phyloP scores from a whole-genome alignment of 73 alveolate genomes.

The Effrenium voratum region DNA sequence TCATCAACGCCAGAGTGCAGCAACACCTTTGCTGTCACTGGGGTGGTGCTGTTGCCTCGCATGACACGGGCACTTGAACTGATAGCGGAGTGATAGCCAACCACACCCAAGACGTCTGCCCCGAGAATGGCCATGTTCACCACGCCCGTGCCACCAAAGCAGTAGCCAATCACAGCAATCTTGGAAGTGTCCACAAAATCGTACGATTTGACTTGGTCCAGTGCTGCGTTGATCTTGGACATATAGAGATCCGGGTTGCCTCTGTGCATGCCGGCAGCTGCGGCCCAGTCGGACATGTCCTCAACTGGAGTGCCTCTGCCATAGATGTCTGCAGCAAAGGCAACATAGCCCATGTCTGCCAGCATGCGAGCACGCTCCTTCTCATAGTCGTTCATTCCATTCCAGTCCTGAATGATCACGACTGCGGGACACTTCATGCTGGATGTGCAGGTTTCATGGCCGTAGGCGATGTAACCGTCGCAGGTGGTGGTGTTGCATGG shows the following conservation, averaged over 20 bases:
- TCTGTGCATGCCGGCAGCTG: constrained; percentile 35
- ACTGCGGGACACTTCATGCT: constrained; percentile 67
- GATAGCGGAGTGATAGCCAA: constrained; percentile 75
- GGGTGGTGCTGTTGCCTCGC: not conserved
- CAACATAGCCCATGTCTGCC: constrained; percentile 45
- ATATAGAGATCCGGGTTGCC: constrained; percentile 73
- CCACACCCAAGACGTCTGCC: constrained; percentile 20
- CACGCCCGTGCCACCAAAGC: constrained; percentile 78
- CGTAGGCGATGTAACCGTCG: constrained; percentile 60
- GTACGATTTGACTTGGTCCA: constrained; percentile 13
- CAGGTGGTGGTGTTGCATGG: constrained; percentile 74
- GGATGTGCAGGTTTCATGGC: not conserved
- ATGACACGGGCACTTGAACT: not conserved
- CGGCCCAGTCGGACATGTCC: constrained; percentile 68
- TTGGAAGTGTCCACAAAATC: constrained; percentile 50
- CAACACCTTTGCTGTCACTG: constrained; percentile 41
- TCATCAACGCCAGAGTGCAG: constrained; percentile 62
- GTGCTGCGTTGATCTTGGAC: constrained; percentile 58
- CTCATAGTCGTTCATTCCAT: constrained; percentile 79
- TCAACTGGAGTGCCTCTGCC: constrained; percentile 39
- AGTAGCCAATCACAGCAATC: constrained; percentile 70
- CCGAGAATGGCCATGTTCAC: constrained; percentile 89
- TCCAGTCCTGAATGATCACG: constrained; percentile 88
- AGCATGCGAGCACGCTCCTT: constrained; percentile 74
- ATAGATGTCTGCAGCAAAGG: constrained; percentile 74